phyloP scores from a whole-genome alignment of 2,329 filamentous ascomycete species.

The Talaromyces marneffei region DNA sequence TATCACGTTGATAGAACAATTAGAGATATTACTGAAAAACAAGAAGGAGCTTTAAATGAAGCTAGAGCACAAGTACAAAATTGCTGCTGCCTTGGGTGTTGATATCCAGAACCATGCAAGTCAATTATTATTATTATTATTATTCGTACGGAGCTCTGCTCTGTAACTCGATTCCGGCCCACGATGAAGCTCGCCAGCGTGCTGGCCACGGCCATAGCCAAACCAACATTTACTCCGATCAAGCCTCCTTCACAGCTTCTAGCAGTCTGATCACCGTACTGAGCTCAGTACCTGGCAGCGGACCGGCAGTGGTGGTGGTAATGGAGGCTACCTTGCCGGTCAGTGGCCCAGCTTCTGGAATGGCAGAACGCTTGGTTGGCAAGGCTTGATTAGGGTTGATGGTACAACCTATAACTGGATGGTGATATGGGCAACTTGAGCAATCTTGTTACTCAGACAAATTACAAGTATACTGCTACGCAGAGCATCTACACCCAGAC shows the following conservation, averaged over 20 bases:
- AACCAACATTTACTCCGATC: constrained; percentile 57
- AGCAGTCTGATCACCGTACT: constrained; percentile 68
- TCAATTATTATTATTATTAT: no score
- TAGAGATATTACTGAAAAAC: no score
- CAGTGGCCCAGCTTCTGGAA: constrained; percentile 66
- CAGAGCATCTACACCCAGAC: constrained; percentile 64
- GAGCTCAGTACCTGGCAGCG: constrained; percentile 65
- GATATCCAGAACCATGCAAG: not conserved
- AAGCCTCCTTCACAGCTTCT: constrained; percentile 65
- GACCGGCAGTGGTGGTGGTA: constrained; percentile 55
- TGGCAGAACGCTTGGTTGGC: constrained; percentile 57
- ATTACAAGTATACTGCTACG: constrained; percentile 66
- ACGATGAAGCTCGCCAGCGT: not conserved
- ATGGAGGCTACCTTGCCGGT: constrained; percentile 62
- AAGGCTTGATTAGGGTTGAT: constrained; percentile 65
- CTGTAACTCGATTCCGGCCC: not conserved
- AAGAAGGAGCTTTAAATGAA: not conserved
- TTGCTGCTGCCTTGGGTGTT: not conserved
- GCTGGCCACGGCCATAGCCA: constrained; percentile 14
- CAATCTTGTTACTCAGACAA: constrained; percentile 48
- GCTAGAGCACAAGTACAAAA: not conserved
- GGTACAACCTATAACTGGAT: constrained; percentile 61
- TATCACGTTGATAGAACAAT: not conserved
- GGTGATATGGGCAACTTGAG: constrained; percentile 42
- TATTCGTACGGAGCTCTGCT: not conserved